Evolutionary conservation across 78 protist genomes (phyloP), one percentile per base, ranked within the genome.

Genomic region (Bodo saltans): DNA sequence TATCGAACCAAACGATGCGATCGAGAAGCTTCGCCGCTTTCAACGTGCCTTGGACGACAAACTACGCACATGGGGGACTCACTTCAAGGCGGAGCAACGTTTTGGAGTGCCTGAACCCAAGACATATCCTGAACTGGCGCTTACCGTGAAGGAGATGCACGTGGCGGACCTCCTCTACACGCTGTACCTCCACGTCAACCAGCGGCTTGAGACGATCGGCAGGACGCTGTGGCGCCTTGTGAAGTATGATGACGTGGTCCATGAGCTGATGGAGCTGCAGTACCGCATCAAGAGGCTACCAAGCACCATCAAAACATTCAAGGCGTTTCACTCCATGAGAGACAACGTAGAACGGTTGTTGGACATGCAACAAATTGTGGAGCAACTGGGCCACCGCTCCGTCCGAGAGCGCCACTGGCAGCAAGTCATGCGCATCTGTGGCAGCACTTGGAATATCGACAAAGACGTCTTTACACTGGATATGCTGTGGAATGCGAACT

Each of bases 1-100:
- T 8, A 30, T 91, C 73, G 1, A 72, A 26, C 94, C 95, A 0
- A 68, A 52, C 37, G 91, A 82, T 0, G 97, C 97, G n/a, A 34
- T 71, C 73, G 87, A 60, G 23, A 42, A 87, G 12, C 88, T 91
- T 27, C 39, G 42, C 39, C 8, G 11, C 38, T 91, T 52, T 89
- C 32, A 84, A 47, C 41, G 87, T 21, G 12, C 26, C 37, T 85
- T 85, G 33, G 73, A 3, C 39, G 90, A 91, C 37, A 42, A 25
- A 34, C 81, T 83, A 42, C 3, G 87, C 17, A 70, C 69, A 35
- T 87, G 81, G 78, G 34, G 29, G 1, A 1, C 0, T 28, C 85
- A 47, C 38, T 53, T 2, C 12, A 72, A 34, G 33, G 93, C 90
- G 2, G 93, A 91, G 72, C 79, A 67, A 70, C 79, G 87, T 29